Evolutionary conservation across 1,284 basidiomycete species (phyloP), one percentile per base, ranked within the genome.

Genomic region (Fomitopsis palustris): DNA sequence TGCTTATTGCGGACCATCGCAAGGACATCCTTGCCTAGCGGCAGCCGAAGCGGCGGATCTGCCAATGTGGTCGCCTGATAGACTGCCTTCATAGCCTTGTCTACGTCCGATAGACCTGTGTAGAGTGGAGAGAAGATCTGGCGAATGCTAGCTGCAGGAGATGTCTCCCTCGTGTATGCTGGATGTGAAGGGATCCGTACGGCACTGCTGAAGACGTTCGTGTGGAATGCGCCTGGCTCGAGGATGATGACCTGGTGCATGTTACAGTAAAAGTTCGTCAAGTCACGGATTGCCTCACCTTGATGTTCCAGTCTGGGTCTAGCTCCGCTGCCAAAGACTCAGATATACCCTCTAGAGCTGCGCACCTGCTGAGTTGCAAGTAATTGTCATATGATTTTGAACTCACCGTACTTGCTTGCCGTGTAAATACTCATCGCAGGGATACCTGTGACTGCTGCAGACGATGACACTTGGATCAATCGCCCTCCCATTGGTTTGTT

Each of bases 301-400:
- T 75, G 65, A 78, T 78, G 60, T 77, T 77, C 78, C 77, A 78
- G 1, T 63, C 68, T 0, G 76, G 75, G 56, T 73, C 65, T 16
- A 78, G 53, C 60, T 78, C 77, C 29, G 62, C 55, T 2, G 60
- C 62, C 2, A 78, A 61, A 0, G 70, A 51, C 19, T 77, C 70
- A 7, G 70, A 72, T 16, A 77, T 45, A 2, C 67, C 75, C 53
- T 76, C 73, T 2, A 67, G 17, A 19, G 62, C 64, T 67, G 37
- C 5, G 8, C 21, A 42, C 1, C 8, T 16, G 8, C 16, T n/a
- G 16, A 2, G 16, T 27, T n/a, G 12, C 43, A n/a, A n/a, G n/a
- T n/a, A n/a, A 38, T 10, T 35, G 17, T 23, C 3, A 19, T 27
- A 37, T 9, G 3, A 6, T 21, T 14, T 16, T 8, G n/a, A 19